Evolutionary conservation across 768 basidiomycete species (phyloP).

Genomic region (Amanita rubescens): DNA sequence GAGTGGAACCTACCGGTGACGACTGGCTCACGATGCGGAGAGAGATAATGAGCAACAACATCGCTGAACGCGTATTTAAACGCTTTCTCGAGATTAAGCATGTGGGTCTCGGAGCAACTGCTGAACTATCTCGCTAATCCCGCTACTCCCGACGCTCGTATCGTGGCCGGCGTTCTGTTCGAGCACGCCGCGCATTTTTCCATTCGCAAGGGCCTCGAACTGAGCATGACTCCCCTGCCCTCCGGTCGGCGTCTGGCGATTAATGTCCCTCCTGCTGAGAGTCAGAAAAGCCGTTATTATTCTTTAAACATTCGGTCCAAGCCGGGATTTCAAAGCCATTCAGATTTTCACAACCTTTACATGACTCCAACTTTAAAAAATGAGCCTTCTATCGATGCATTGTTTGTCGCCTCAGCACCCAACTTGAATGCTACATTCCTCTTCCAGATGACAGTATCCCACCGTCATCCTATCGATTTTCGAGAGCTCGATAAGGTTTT

Average conservation of each 20-base stretch:
- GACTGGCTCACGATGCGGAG: neutral
- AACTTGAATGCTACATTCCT: slow-evolving; percentile 7
- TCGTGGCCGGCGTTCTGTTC: slow-evolving; percentile 3
- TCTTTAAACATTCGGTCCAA: neutral
- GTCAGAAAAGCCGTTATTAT: slow-evolving; percentile 4
- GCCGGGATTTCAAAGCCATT: neutral
- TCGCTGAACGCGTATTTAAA: neutral
- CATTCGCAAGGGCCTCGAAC: neutral
- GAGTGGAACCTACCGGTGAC: slow-evolving; percentile 3
- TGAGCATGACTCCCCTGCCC: neutral
- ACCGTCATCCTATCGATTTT: slow-evolving; percentile 7
- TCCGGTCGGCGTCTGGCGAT: neutral
- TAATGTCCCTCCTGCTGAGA: neutral
- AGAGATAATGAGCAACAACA: slow-evolving; percentile 5
- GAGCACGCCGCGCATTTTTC: slow-evolving; percentile 7
- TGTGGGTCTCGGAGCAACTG: neutral
- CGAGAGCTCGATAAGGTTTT: neutral
- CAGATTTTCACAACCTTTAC: slow-evolving; percentile 5
- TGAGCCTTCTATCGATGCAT: slow-evolving; percentile 2
- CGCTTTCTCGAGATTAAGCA: neutral
- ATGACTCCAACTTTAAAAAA: slow-evolving; percentile 5
- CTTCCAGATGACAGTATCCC: slow-evolving; percentile 12
- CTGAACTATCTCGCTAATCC: neutral
- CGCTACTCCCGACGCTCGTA: neutral
- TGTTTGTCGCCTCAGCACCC: slow-evolving; percentile 6